Evolutionary conservation across 176 grass and related monocot genomes (phyloP).

Genomic region (Zoysia japonica): DNA sequence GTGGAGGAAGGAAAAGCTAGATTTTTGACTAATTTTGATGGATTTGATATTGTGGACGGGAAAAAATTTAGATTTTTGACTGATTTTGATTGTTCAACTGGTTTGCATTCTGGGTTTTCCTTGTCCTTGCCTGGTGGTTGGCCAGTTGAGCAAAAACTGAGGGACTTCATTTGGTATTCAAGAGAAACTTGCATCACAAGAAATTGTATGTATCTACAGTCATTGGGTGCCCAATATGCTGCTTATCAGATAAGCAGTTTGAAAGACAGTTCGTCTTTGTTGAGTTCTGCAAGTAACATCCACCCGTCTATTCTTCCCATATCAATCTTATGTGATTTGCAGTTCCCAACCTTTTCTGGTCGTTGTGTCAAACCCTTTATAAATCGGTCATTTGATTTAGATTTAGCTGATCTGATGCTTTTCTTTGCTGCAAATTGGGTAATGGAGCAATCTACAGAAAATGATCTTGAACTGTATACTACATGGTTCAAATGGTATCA

Average conservation of each 20-base stretch:
- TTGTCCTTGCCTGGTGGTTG: conserved; percentile 75
- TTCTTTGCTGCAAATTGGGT: conserved; percentile 94
- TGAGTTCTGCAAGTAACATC: conserved; percentile 30
- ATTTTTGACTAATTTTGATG: conserved; percentile 65
- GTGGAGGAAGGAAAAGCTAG: conserved; percentile 62
- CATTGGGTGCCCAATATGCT: conserved; percentile 64
- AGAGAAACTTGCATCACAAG: conserved; percentile 71
- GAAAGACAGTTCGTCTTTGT: conserved; percentile 20
- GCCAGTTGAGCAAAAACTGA: conserved; percentile 72
- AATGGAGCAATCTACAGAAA: conserved; percentile 74
- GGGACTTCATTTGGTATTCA: conserved; percentile 74
- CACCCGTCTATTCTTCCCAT: conserved; percentile 53
- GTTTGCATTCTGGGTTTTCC: conserved; percentile 50
- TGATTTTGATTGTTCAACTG: conserved; percentile 40
- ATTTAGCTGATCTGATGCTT: conserved; percentile 69
- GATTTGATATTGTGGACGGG: conserved; percentile 45
- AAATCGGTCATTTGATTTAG: conserved; percentile 47
- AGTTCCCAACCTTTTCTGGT: conserved; percentile 43
- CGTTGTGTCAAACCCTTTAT: conserved; percentile 13
- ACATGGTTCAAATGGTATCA: conserved; percentile 73
- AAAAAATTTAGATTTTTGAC: conserved; percentile 68
- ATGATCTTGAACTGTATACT: conserved; percentile 56
- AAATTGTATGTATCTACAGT: conserved; percentile 80
- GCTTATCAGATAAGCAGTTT: conserved; percentile 60
- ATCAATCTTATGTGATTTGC: conserved; percentile 46